Evolutionary conservation across 2,329 filamentous ascomycete genomes (phyloP), one percentile per base, ranked within the genome.

Genomic region (Fusarium fracticaudum): DNA sequence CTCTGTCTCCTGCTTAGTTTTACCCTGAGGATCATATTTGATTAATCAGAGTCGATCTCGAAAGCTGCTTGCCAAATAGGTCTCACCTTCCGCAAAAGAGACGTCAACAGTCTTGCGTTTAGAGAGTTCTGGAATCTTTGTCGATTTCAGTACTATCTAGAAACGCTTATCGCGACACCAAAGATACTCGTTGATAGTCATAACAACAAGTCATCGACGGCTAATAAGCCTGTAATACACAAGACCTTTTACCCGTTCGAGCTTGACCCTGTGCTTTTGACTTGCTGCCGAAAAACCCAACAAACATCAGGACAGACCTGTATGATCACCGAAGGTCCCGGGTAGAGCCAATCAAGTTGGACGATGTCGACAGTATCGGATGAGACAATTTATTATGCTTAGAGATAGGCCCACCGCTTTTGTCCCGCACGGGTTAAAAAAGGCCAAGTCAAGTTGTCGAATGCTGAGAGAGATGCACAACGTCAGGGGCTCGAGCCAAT

Each of bases 401-500:
- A 44, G 44, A 62, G 35, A 50, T 43, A 59, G 64, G 43, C 64
- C 60, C 55, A 57, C 67, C 66, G 33, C 58, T 60, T 67, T 26
- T 55, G 38, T 69, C 45, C 67, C 66, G 61, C 67, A 69, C 58
- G 37, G 71, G 66, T 64, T 75, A 75, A 71, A 29, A 33, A 33
- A 57, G 53, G 48, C 33, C 22, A 58, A 48, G 24, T 24, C 35
- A 24, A 35, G 61, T 44, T 22, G 41, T 73, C 45, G 59, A 71
- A 70, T 71, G 69, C 64, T 72, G 55, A 31, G 72, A 65, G 57
- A 65, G 57, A 59, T 68, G 63, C 58, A 66, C 59, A 55, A 67
- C 69, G 55, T 37, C 68, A 77, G 71, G 69, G 76, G 76, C 65
- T 77, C 64, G 73, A 59, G 71, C 76, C 76, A 78, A 71, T 70